Evolutionary conservation across 2,329 filamentous ascomycete genomes (phyloP).

Genomic region (Orbilia ellipsospora): DNA sequence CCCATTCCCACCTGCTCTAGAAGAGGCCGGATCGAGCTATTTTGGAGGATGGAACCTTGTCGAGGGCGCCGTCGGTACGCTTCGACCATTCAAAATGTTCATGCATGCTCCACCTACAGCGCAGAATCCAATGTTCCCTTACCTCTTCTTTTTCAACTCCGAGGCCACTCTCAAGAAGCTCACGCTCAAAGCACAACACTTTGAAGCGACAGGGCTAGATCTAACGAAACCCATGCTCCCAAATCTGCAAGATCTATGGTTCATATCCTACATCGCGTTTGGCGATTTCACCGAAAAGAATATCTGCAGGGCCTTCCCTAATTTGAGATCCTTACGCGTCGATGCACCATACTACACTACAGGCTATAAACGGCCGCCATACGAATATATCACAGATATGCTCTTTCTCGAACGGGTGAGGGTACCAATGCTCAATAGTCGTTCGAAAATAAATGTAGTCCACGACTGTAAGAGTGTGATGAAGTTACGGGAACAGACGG

Average conservation of each 20-base stretch:
- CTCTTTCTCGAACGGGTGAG: too few species aligned
- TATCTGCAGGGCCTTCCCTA: background rate
- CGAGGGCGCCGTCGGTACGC: background rate
- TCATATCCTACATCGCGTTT: background rate
- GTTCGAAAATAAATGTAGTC: too few species aligned
- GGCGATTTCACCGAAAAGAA: background rate
- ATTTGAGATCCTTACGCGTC: background rate
- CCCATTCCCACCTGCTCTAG: background rate
- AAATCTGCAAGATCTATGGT: background rate
- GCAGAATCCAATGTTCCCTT: background rate
- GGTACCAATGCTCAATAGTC: too few species aligned
- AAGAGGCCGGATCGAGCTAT: conserved; percentile 2
- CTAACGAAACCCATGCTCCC: background rate
- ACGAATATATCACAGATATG: too few species aligned
- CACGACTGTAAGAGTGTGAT: too few species aligned
- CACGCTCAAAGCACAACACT: background rate
- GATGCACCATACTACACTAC: background rate
- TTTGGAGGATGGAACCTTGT: background rate
- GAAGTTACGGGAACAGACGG: too few species aligned
- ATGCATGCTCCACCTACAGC: background rate
- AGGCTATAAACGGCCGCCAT: too few species aligned
- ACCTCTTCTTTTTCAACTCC: background rate
- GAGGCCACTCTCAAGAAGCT: background rate
- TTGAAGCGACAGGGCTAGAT: background rate
- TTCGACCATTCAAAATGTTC: background rate